Base-by-base conservation (phyloP, 345 rosid species). In the Hibiscus syriacus region DNA sequence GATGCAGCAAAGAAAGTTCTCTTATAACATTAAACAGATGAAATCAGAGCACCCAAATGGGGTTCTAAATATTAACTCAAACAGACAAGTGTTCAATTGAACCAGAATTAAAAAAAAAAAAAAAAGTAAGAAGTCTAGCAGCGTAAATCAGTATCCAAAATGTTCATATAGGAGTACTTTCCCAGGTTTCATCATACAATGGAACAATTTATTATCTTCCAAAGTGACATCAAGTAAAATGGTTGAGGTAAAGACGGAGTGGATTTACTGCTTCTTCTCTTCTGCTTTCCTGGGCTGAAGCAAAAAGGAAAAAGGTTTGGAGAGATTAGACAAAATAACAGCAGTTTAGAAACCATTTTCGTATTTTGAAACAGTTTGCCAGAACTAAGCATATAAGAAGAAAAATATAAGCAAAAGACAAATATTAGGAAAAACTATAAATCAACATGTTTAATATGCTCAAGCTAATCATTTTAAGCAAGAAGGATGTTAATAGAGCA, bases 241-340 rank as follows among this genome's bases (percentile, higher is more conserved):
- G 45, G 38, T 9, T 34, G 38, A 34, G 19, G 26, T 10, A 17
- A n/a, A 43, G 26, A 48, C 19, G 46, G 54, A 36, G 17, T 46
- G 25, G 36, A 11, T 26, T 72, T 64, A 80, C 56, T 68, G 74
- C 83, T 89, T 85, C 90, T 83, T 87, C 68, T 90, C 96, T 70
- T 86, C 89, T 61, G 95, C 96, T 77, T 89, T 83, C 74, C 89
- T 84, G 34, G 96, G 96, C 94, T 89, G 79, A 59, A 76, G 55
- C 64, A 53, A 20, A 22, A 19, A 1, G 34, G 39, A 3, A 3
- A 6, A 7, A 60, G 25, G 39, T 17, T 17, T 1, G 3, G 26
- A 17, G 5, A 59, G 8, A 8, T 6, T 36, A 10, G 30, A 57
- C 62, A 57, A 30, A 57, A 30, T 10, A 10, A 59, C 22, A 59